Evolutionary conservation across 176 grass and related monocot species (phyloP), one percentile per base, ranked within the genome.

Genomic region (Ananas comosus): DNA sequence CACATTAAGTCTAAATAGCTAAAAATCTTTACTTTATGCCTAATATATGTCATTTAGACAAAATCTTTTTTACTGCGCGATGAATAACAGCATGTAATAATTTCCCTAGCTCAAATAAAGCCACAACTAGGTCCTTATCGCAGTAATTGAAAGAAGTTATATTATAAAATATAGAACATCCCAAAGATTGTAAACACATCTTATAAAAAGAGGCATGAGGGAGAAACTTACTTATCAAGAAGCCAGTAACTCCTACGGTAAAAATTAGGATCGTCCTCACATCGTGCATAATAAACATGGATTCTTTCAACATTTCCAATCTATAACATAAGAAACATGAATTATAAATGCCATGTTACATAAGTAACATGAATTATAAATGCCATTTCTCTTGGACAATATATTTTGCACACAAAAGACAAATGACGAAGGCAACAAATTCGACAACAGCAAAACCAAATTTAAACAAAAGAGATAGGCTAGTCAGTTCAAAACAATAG

Each of bases 271-370:
- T 99, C 87, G 78, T 88, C 84, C 69, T 99, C 89, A 68, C 89
- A 82, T 64, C 94, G 90, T 83, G 94, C 94, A 84, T 99, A 99
- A 83, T 99, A 99, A 17, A 99, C 94, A 64, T 99, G 94, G 68
- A 99, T 86, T 78, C 76, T 93, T 76, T 99, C 89, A 82, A 90
- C 89, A 80, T 87, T 90, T 65, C 94, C 94, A 64, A 99, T 85
- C 94, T 99, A 65, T 49, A 47, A 69, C 66, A 77, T 49, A 77
- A 58, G 25, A 1, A 19, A 67, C 3, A n/a, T 51, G 13, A 14
- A 56, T 14, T 14, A 17, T 59, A 19, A 59, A 59, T 59, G 22
- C 22, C 22, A 23, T 23, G 1, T 23, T 23, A 69, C 66, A 77
- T 49, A 77, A 58, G 27, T 2, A 19, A 58, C 5, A n/a, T 51